Evolutionary conservation across 805 yeast species (phyloP).

Genomic region (Ogataea parapolymorpha): DNA sequence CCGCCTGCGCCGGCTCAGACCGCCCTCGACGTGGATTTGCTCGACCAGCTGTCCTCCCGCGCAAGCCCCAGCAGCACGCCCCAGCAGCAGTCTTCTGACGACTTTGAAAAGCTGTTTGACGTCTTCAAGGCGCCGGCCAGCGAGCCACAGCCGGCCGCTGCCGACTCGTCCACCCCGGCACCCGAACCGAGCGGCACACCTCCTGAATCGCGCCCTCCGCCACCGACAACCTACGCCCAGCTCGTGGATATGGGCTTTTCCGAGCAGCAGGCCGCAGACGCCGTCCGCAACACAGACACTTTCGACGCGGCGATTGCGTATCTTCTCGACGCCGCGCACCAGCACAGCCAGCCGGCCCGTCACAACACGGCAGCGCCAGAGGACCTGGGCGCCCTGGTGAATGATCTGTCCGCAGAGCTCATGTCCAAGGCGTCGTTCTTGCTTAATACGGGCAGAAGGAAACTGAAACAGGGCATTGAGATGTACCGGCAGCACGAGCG

Average conservation of each 20-base stretch:
- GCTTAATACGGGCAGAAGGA: slow-evolving; percentile 56
- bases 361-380: slow-evolving; percentile 16
- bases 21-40: slow-evolving; percentile 37
- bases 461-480: slow-evolving; percentile 60
- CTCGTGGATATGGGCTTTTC: slow-evolving; percentile 79
- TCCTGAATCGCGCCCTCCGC: background rate
- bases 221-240: slow-evolving; percentile 46
- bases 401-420: slow-evolving; percentile 53
- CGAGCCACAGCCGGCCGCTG: background rate
- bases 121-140: slow-evolving; percentile 16
- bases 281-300: slow-evolving; percentile 47
- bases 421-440: slow-evolving; percentile 58
- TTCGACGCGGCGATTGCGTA: slow-evolving; percentile 63
- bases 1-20: slow-evolving; percentile 20
- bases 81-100: slow-evolving; percentile 9
- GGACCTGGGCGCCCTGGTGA: slow-evolving; percentile 40
- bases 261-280: slow-evolving; percentile 54
- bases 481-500: slow-evolving; percentile 43
- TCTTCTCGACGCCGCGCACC: slow-evolving; percentile 60
- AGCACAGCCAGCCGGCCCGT: slow-evolving; percentile 19
- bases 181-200: background rate
- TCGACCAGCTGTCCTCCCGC: slow-evolving; percentile 24
- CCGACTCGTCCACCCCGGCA: too few relatives aligned
- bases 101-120: slow-evolving; percentile 21
- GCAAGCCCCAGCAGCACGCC: slow-evolving; percentile 9